Conservation (phyloP, 1,284 basidiomycete genomes). For the Ceraceosorus guamensis region DNA sequence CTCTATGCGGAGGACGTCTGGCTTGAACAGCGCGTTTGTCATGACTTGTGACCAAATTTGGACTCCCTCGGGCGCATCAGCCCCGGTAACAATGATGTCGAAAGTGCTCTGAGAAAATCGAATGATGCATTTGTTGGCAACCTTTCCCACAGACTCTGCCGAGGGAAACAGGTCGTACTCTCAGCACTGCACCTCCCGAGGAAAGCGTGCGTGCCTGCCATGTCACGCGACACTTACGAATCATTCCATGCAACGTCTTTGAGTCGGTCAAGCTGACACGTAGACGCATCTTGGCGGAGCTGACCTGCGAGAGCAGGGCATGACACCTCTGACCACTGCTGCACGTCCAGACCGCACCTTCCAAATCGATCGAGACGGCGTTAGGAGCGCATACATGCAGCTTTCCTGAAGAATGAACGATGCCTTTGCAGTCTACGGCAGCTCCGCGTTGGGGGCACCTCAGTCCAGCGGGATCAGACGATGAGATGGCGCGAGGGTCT, state of each 20-base stretch:
- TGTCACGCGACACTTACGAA: not conserved
- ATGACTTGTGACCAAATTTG: constrained; percentile 46
- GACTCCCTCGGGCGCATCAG: constrained; percentile 29
- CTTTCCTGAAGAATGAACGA: too few relatives aligned
- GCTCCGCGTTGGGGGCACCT: too few relatives aligned
- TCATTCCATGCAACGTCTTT: constrained; percentile 1
- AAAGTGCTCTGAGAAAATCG: constrained; percentile 40
- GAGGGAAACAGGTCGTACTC: too few relatives aligned
- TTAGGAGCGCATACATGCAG: too few relatives aligned
- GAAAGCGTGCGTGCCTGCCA: not conserved
- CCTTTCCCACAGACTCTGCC: constrained; percentile 39
- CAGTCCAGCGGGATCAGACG: too few relatives aligned
- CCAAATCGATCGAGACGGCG: too few relatives aligned
- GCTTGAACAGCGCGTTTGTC: not conserved
- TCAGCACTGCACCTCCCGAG: not conserved
- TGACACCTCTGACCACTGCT: too few relatives aligned
- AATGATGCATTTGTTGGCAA: constrained; percentile 42
- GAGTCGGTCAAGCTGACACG: constrained; percentile 2
- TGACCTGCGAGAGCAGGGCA: too few relatives aligned
- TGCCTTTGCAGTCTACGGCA: too few relatives aligned
- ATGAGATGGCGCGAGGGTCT: too few relatives aligned
- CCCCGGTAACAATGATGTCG: constrained; percentile 42
- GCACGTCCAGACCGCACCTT: too few relatives aligned
- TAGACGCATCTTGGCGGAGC: not conserved
- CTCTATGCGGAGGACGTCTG: constrained; percentile 29